These are phyloP conservation scores for Myriosclerotinia curreyana DNA, from an alignment of 2,329 filamentous ascomycete genomes.

Conservation along the genomic window DNA sequence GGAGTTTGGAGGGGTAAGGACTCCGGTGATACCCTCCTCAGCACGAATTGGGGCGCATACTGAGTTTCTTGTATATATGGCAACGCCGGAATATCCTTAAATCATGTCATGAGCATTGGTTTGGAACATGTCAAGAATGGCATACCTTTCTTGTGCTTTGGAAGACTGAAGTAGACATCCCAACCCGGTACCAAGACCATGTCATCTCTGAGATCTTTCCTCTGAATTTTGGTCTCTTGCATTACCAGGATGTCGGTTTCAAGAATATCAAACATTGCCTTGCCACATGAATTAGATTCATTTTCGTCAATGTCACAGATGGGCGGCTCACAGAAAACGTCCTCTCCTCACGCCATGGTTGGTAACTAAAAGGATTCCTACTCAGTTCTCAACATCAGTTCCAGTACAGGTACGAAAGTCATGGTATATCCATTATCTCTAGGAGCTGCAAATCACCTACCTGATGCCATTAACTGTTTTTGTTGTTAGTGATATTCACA, in stretches of 20 bases:
- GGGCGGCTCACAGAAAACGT: slow-evolving; percentile 58
- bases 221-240: slow-evolving; percentile 95
- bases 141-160: slow-evolving; percentile 85
- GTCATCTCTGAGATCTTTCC: slow-evolving; percentile 86
- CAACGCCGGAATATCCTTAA: slow-evolving; percentile 89
- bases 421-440: neutral
- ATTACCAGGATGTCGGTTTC: slow-evolving; percentile 92
- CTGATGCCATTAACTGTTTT: slow-evolving; percentile 73
- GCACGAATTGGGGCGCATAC: slow-evolving; percentile 82
- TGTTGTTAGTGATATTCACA: slow-evolving; percentile 23
- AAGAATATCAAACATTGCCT: slow-evolving; percentile 92
- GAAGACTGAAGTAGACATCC: slow-evolving; percentile 95
- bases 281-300: slow-evolving; percentile 10
- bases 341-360: slow-evolving; percentile 72
- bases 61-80: slow-evolving; percentile 87
- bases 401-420: neutral
- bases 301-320: neutral
- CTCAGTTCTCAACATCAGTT: neutral
- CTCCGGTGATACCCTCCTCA: slow-evolving; percentile 89
- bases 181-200: slow-evolving; percentile 94
- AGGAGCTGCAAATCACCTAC: slow-evolving; percentile 42
- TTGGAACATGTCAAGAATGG: slow-evolving; percentile 10
- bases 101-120: slow-evolving; percentile 16
- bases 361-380: slow-evolving; percentile 79
- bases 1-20: slow-evolving; percentile 71